Percentiles rank a stretch among this genome's conserved stretches.
Evolutionary conservation across 768 basidiomycete species (phyloP).

Genomic region (Paxillus rubicundulus): DNA sequence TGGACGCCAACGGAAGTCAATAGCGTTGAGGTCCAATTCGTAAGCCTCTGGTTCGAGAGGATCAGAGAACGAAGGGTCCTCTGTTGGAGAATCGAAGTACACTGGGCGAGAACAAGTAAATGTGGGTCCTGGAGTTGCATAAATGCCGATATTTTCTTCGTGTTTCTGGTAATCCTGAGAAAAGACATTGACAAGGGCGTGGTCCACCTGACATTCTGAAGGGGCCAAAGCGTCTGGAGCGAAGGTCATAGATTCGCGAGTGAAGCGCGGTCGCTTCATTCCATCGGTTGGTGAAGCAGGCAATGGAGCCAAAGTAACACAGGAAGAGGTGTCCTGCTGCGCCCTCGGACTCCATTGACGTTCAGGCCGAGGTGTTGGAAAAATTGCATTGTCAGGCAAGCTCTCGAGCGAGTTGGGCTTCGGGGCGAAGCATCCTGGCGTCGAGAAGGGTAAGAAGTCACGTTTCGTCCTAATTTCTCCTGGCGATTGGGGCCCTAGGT

Average conservation of each 20-base stretch:
- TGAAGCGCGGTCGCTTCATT: slow-evolving; percentile 4
- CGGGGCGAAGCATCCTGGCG: slow-evolving; percentile 20
- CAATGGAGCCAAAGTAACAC: slow-evolving; percentile 3
- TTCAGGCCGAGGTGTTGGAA: slow-evolving; percentile 3
- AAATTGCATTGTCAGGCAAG: background rate
- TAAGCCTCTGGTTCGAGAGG: slow-evolving; percentile 37
- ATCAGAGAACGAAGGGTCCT: slow-evolving; percentile 44
- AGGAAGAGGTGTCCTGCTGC: slow-evolving; percentile 8
- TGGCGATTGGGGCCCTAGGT: background rate
- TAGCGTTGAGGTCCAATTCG: slow-evolving; percentile 36
- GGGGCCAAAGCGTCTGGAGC: slow-evolving; percentile 4
- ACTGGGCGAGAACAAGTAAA: slow-evolving; percentile 32
- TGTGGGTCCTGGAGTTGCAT: slow-evolving; percentile 50
- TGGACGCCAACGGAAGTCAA: slow-evolving; percentile 58
- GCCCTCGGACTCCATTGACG: background rate
- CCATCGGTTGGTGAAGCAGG: slow-evolving; percentile 6
- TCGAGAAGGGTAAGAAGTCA: slow-evolving; percentile 22
- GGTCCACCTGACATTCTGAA: slow-evolving; percentile 14
- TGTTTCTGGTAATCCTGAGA: slow-evolving; percentile 1
- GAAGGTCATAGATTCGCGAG: slow-evolving; percentile 4
- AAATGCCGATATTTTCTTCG: slow-evolving; percentile 23
- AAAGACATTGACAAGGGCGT: background rate
- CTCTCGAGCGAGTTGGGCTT: background rate
- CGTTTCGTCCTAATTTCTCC: background rate
- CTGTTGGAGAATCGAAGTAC: slow-evolving; percentile 52